phyloP scores from a whole-genome alignment of 2,329 filamentous ascomycete genomes.

The Beauveria rudraprayagi region DNA sequence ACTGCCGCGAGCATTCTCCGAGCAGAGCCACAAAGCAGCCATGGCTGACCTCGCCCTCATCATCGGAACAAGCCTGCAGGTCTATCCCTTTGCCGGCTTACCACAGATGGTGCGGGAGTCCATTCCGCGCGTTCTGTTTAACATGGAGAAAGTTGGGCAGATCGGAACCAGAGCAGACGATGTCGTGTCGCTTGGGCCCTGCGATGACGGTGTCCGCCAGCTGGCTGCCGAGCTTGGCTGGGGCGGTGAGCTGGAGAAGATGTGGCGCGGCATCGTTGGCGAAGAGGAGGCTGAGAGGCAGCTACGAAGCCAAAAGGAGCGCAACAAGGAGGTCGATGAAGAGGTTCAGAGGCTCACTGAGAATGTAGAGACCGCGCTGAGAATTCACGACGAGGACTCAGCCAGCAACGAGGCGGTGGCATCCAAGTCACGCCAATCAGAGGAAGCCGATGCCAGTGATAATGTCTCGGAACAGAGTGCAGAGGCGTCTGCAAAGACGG shows the following conservation, averaged over 20 bases:
- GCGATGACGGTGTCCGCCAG: slow-evolving; percentile 71
- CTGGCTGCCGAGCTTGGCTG: slow-evolving; percentile 78
- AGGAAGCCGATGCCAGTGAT: slow-evolving; percentile 24
- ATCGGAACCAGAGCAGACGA: slow-evolving; percentile 75
- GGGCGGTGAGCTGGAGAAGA: slow-evolving; percentile 68
- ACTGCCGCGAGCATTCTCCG: slow-evolving; percentile 35
- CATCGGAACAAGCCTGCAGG: slow-evolving; percentile 79
- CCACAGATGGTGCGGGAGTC: slow-evolving; percentile 54
- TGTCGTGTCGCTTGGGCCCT: slow-evolving; percentile 73
- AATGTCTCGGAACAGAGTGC: neutral
- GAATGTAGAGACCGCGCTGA: slow-evolving; percentile 27
- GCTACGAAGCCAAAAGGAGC: slow-evolving; percentile 24
- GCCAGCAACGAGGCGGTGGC: slow-evolving; percentile 4
- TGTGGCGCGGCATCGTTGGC: slow-evolving; percentile 65
- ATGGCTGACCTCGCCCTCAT: slow-evolving; percentile 73
- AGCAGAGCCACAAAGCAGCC: slow-evolving; percentile 37
- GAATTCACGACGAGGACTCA: slow-evolving; percentile 20
- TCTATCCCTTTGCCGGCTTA: slow-evolving; percentile 82
- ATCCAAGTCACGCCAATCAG: slow-evolving; percentile 2
- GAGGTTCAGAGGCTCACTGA: slow-evolving; percentile 35
- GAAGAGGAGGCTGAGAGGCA: slow-evolving; percentile 48
- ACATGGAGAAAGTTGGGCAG: slow-evolving; percentile 73
- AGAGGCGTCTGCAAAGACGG: neutral
- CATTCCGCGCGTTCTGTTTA: slow-evolving; percentile 76
- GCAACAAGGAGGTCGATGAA: slow-evolving; percentile 29